A percentile compares a stretch with the other conserved stretches of the same genome.
phyloP scores from a whole-genome alignment of 2,329 filamentous ascomycete genomes.

The Diaporthe nobilis region DNA sequence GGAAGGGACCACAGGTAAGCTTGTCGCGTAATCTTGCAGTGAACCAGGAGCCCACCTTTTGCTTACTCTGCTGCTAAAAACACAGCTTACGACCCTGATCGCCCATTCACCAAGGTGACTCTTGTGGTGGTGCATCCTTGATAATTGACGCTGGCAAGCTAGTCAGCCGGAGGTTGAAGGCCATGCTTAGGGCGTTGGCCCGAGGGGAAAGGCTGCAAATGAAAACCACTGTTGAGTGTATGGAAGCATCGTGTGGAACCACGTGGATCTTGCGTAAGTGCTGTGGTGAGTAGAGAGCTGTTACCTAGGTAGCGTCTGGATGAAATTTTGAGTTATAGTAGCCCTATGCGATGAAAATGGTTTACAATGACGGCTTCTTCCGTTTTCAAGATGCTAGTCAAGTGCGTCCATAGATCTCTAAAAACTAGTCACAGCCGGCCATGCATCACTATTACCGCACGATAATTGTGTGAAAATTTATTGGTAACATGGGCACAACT shows the following conservation, averaged over 20 bases:
- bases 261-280: not conserved
- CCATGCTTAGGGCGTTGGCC: not conserved
- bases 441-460: not conserved
- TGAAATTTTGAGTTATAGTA: not conserved
- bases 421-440: not conserved
- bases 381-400: not conserved
- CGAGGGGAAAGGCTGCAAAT: not conserved
- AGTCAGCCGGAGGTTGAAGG: not conserved
- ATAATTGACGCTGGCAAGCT: not conserved
- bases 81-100: slow-evolving; percentile 21
- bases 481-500: not conserved
- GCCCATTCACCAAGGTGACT: slow-evolving; percentile 23
- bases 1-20: slow-evolving; percentile 23
- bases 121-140: slow-evolving; percentile 25
- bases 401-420: not conserved
- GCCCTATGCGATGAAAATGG: not conserved
- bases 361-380: not conserved
- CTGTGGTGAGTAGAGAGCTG: not conserved
- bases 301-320: not conserved
- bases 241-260: not conserved
- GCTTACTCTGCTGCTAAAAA: not conserved
- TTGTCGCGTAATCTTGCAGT: not conserved
- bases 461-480: not conserved
- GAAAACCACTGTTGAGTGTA: not conserved
- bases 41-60: not conserved